Percentiles rank a stretch among this genome's conserved stretches.
phyloP scores from a whole-genome alignment of 257 asterid genomes.

The Fraxinus americana region DNA sequence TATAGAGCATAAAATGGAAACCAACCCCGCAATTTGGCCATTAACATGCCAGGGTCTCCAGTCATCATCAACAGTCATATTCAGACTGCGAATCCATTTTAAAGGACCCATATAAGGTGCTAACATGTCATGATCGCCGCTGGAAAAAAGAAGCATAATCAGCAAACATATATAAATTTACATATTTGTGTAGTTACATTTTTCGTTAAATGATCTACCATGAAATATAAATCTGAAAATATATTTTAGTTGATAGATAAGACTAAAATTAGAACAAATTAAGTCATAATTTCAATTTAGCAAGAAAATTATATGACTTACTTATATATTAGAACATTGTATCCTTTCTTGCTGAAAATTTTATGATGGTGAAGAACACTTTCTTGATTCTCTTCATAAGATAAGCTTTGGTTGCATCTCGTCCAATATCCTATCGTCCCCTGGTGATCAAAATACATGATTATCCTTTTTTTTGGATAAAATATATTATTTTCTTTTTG shows the following conservation, averaged over 20 bases:
- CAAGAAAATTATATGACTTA: background rate
- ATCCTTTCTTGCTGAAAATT: background rate
- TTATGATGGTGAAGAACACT: background rate
- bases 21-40: conserved; percentile 55
- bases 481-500: background rate
- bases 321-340: background rate
- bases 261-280: background rate
- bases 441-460: background rate
- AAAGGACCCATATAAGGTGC: conserved; percentile 23
- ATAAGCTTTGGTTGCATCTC: background rate
- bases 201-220: background rate
- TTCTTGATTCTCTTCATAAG: background rate
- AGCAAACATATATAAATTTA: background rate
- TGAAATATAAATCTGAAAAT: background rate
- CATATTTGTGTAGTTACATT: background rate
- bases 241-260: background rate
- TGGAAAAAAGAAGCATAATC: background rate
- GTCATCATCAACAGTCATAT: conserved; percentile 17
- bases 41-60: conserved; percentile 42
- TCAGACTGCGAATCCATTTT: conserved; percentile 25
- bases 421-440: background rate
- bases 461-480: background rate
- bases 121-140: conserved; percentile 32
- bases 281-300: background rate
- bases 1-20: background rate